These are phyloP conservation scores for Baudoinia panamericana DNA, from an alignment of 495 filamentous ascomycete genomes.

Conservation along the genomic window DNA sequence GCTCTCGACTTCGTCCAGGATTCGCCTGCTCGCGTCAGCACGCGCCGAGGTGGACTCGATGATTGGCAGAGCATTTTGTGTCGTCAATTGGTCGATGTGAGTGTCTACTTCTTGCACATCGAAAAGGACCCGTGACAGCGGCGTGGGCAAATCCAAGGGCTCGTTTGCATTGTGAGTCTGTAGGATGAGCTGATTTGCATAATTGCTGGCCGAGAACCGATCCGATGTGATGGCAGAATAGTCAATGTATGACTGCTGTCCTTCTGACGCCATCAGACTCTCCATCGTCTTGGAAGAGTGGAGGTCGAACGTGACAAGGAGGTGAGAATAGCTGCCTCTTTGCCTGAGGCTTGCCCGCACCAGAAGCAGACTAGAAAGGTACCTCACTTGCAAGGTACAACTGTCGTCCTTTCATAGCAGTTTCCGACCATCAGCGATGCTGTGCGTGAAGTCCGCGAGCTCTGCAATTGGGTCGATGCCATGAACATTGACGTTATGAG, in stretches of 20 bases:
- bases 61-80: conserved; percentile 69
- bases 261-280: too few species aligned
- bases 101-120: conserved; percentile 96
- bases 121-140: conserved; percentile 85
- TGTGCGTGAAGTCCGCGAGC: too few species aligned
- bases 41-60: conserved; percentile 63
- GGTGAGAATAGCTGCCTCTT: too few species aligned
- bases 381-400: too few species aligned
- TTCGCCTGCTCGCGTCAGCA: conserved; percentile 49
- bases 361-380: too few species aligned
- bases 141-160: conserved; percentile 84
- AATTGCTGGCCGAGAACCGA: conserved; percentile 60
- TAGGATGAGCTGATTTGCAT: conserved; percentile 79
- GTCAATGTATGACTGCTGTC: conserved; percentile 92
- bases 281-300: too few species aligned
- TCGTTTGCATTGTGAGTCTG: conserved; percentile 86
- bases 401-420: too few species aligned
- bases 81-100: conserved; percentile 81
- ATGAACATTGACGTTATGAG: conserved; percentile 27
- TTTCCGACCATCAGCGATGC: too few species aligned
- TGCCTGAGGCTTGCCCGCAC: too few species aligned
- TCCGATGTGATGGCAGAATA: conserved; percentile 86
- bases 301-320: too few species aligned
- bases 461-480: too few species aligned
- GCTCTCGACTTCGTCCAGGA: conserved; percentile 58